phyloP scores from a whole-genome alignment of 495 filamentous ascomycete genomes.

The Penicillium desertorum region DNA sequence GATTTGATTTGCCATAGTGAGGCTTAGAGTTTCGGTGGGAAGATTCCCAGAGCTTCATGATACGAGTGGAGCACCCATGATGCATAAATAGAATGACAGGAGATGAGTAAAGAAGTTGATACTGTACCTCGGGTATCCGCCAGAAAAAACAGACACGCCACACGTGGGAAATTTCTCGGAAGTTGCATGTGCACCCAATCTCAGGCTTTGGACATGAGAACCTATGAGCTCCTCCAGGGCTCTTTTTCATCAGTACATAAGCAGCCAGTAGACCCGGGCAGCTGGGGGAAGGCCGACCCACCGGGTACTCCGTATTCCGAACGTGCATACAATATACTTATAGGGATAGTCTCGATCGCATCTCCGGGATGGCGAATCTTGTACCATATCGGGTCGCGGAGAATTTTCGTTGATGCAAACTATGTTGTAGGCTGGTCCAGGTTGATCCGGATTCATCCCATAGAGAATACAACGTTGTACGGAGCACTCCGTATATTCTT shows the following conservation, averaged over 20 bases:
- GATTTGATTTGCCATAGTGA: neutral
- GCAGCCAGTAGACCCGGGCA: neutral
- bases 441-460: conserved; percentile 8
- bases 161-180: conserved; percentile 3
- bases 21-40: neutral
- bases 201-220: neutral
- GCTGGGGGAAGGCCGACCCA: neutral
- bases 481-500: neutral
- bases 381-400: conserved; percentile 3
- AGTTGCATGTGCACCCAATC: conserved; percentile 1
- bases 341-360: neutral
- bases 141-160: neutral
- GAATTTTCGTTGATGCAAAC: conserved; percentile 9
- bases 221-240: too few species aligned
- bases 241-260: neutral
- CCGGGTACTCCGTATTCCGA: neutral
- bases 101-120: neutral
- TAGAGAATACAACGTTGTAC: neutral
- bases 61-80: neutral
- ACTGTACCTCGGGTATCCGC: neutral
- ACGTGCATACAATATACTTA: too few species aligned
- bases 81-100: conserved; percentile 2
- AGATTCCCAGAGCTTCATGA: neutral
- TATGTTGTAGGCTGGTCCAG: neutral
- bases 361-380: neutral